Percentiles rank a stretch among this genome's conserved stretches.
These are phyloP conservation scores for Fusarium longipes DNA, from an alignment of 2,329 filamentous ascomycete genomes.

Conservation along the genomic window DNA sequence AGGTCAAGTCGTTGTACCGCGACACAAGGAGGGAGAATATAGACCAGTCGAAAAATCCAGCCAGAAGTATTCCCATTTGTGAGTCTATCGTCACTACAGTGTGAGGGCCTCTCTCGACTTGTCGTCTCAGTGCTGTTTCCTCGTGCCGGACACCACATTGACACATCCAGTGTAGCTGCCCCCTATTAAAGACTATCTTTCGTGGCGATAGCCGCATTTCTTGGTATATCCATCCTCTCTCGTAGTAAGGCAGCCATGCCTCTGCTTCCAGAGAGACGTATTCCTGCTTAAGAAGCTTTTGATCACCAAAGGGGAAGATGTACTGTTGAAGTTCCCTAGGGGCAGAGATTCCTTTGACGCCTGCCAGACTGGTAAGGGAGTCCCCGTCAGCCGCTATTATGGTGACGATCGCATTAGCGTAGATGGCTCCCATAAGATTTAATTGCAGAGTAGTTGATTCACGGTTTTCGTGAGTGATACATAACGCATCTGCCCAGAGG, in stretches of 20 bases:
- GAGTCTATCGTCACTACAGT: fast-evolving
- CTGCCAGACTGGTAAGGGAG: not conserved
- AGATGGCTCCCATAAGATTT: constrained; percentile 9
- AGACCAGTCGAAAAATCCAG: not conserved
- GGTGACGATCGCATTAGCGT: constrained; percentile 6
- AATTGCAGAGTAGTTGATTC: not conserved
- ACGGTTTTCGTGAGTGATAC: not conserved
- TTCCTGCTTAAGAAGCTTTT: not conserved
- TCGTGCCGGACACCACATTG: constrained; percentile 19
- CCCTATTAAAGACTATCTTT: not conserved
- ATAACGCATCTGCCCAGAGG: constrained; percentile 10
- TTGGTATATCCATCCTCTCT: constrained; percentile 24
- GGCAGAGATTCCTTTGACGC: not conserved
- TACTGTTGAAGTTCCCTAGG: not conserved
- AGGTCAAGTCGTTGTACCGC: not conserved
- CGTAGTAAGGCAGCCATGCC: not conserved
- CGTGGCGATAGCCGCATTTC: not conserved
- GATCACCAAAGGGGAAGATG: constrained; percentile 5
- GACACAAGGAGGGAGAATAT: not conserved
- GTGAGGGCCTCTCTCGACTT: not conserved
- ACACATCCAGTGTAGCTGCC: constrained; percentile 21
- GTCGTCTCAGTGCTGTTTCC: not conserved
- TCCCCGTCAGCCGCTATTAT: constrained; percentile 13
- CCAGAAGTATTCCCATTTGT: not conserved
- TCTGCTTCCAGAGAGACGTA: not conserved